phyloP scores from a whole-genome alignment of 371 early-diverging fungal genomes.

The Mortierella sp. region DNA sequence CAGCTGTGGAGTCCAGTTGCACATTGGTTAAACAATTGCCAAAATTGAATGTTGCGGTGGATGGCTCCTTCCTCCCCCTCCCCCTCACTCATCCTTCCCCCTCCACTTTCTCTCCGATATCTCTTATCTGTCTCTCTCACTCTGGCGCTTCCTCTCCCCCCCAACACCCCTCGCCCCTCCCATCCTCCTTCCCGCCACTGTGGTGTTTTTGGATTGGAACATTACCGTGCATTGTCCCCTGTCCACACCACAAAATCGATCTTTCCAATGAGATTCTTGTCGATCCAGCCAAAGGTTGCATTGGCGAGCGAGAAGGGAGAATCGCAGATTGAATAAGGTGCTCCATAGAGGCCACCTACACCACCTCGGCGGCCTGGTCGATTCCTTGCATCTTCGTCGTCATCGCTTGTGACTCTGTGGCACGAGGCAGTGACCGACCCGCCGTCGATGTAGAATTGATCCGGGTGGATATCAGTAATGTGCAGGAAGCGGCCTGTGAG shows the following conservation, averaged over 20 bases:
- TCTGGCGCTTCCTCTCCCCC: too few relatives aligned
- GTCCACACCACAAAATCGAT: slow-evolving; percentile 88
- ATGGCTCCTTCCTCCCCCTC: too few relatives aligned
- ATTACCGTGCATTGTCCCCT: slow-evolving; percentile 80
- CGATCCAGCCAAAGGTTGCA: slow-evolving; percentile 76
- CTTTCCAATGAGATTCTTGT: slow-evolving; percentile 60
- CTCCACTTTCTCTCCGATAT: too few relatives aligned
- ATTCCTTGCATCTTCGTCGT: slow-evolving; percentile 21
- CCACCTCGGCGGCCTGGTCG: slow-evolving; percentile 49
- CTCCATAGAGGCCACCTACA: slow-evolving; percentile 60
- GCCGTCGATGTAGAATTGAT: slow-evolving; percentile 63
- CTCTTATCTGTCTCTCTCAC: too few relatives aligned
- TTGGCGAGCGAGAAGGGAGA: slow-evolving; percentile 74
- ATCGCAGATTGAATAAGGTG: slow-evolving; percentile 75
- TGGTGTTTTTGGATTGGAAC: too few relatives aligned
- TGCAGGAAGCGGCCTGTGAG: slow-evolving; percentile 71
- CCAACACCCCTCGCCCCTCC: too few relatives aligned
- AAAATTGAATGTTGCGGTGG: too few relatives aligned
- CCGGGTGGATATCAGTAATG: slow-evolving; percentile 81
- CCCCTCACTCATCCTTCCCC: too few relatives aligned
- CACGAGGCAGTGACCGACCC: slow-evolving; percentile 66
- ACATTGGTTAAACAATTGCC: too few relatives aligned
- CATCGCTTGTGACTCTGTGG: slow-evolving; percentile 55
- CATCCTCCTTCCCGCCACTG: too few relatives aligned
- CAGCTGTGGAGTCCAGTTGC: too few relatives aligned